Evolutionary conservation across 352 stramenopile genomes (phyloP), one percentile per base, ranked within the genome.

Genomic region (Salisapilia sapeloensis): DNA sequence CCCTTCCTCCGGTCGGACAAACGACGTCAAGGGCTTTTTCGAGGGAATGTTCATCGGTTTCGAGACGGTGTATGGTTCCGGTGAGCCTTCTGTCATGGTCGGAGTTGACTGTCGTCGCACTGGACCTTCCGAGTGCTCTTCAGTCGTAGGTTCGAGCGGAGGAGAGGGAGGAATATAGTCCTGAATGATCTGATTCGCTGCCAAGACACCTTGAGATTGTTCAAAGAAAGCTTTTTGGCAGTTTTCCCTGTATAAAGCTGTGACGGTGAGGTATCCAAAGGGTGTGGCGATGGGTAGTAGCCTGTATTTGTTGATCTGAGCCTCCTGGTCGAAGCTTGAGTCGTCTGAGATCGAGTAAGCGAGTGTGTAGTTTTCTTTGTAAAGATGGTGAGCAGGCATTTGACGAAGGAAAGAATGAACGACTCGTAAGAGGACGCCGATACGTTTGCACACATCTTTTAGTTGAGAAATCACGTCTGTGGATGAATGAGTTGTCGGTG

Each of bases 111-210:
- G n/a, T n/a, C n/a, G n/a, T n/a, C n/a, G n/a, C n/a, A n/a, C n/a
- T n/a, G n/a, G n/a, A n/a, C n/a, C n/a, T n/a, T n/a, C n/a, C n/a
- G n/a, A n/a, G n/a, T n/a, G 2, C 15, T 42, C 42, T n/a, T 17
- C 11, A 23, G 23, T 22, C 32, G 40, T 27, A 10, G 50, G 12
- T 1, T 33, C 10, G 6, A 62, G 24, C 19, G 84, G 55, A 0
- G 74, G 70, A 0, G 71, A 84, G 0, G 50, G 53, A 0, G 75
- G 70, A 4, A 90, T 71, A 42, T 90, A 90, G 32, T 90, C 71
- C 25, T 85, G 67, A 33, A 90, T 90, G 40, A 90, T 86, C 23
- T 60, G 72, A 29, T 85, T 76, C n/a, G n/a, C n/a, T n/a, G n/a
- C n/a, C n/a, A n/a, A n/a, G n/a, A n/a, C n/a, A n/a, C n/a, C n/a